Evolutionary conservation across 352 stramenopile species (phyloP), one percentile per base, ranked within the genome.

Genomic region (Phytophthora constricta): DNA sequence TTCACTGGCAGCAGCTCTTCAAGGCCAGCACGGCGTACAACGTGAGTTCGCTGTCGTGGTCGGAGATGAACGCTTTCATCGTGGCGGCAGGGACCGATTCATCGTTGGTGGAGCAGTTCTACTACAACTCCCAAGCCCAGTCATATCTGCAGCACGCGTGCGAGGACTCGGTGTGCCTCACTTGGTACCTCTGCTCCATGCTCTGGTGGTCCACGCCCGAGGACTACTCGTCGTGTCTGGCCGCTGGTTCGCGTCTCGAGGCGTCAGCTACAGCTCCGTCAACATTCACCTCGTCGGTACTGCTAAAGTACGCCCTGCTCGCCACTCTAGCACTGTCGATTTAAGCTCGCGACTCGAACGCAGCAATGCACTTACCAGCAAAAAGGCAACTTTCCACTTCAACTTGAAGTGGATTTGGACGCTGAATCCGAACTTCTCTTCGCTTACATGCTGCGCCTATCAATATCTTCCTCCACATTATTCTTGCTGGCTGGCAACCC

Each of bases 81-180:
- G 57, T 65, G 54, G 74, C 65, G 19, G 80, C 86, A 25, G 65
- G 76, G 31, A 52, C 22, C 1, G 76, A 92, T 42, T 53, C 67
- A 7, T 49, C 60, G 11, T 62, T 94, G 13, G 70, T 92, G 34
- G 68, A 89, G 22, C 65, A 70, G 25, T 94, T 92, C 68, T 91
- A 89, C 62, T 87, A 81, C 68, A 89, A 94, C 69, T 91, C 87
- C 59, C 90, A 93, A 65, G 83, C 86, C 26, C 78, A 82, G 59
- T 88, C 84, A 43, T 70, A 79, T 42, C 61, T 61, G 26, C 56
- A 78, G 14, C 58, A 70, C 10, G 61, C 70, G 22, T 94, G 86
- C 45, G 53, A 70, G 1, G 58, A 57, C 13, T 67, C 58, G 4
- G 27, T 72, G 3, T 95, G 86, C 46, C 71, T 79, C 20, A 84